Base-by-base conservation (phyloP, 495 filamentous ascomycete genomes). In the Penicillium argentinense region DNA sequence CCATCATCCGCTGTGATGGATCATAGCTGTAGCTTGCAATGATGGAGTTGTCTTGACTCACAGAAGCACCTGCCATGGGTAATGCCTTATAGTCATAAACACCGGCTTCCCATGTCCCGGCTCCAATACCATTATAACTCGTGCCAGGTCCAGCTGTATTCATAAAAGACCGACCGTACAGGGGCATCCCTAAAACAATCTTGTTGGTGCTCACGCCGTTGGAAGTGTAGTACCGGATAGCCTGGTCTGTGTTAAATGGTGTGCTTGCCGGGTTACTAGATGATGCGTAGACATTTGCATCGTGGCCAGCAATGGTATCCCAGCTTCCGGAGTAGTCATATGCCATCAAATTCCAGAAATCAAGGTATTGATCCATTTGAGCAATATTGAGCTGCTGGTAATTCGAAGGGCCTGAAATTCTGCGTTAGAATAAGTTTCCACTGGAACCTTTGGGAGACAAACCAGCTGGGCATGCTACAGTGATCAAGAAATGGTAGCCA, bases 161-260 rank as follows among this genome's bases (percentile, higher is more conserved):
- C 45, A 76, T 67, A 57, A 96, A 97, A 6, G 87, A 76, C 6
- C 89, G 84, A 0, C 91, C 92, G 58, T 95, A 96, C 0, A 97
- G 69, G 0, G 91, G 91, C 72, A 95, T 80, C 21, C 91, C 90
- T 21, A 96, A 66, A 6, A 91, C 76, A 26, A 97, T 82, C 64
- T 95, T 95, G 32, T 61, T 49, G 0, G 82, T 50, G 0, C 75
- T 59, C 3, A 96, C 78, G 1, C 85, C 87, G 7, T 71, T 62
- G 0, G 69, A 54, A 14, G 76, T 63, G 66, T 95, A 96, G 57
- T 86, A 78, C 21, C 69, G 47, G 11, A 78, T 51, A 12, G 88
- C 88, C 22, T 74, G 67, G 12, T 88, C 75, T 11, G 83, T 84
- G 65, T 73, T 86, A 59, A 85, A 90, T 1, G 83, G 85, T 3